Conservation (phyloP, 1,284 basidiomycete species). For the Cronartium quercuum region DNA sequence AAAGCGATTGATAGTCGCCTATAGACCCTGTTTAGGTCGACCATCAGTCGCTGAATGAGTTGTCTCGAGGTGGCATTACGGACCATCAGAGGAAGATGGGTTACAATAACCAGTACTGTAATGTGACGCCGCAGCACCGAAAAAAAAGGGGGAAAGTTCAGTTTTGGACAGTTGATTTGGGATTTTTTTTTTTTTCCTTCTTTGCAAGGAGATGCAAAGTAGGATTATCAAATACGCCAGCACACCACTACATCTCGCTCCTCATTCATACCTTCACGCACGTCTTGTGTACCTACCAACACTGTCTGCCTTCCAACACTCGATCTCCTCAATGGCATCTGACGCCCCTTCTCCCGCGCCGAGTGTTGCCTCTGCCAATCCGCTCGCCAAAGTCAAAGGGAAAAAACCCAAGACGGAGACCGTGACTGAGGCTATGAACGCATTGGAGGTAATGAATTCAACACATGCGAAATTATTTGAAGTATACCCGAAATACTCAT, state of each 20-base stretch:
- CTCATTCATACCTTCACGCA: background rate
- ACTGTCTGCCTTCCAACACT: background rate
- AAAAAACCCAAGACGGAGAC: constrained; percentile 16
- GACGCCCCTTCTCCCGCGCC: background rate
- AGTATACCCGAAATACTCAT: background rate
- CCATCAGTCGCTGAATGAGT: too few relatives aligned
- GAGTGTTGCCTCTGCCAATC: background rate
- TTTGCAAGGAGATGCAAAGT: background rate
- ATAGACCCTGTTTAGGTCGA: too few relatives aligned
- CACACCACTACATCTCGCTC: background rate
- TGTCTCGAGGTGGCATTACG: too few relatives aligned
- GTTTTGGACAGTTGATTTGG: too few relatives aligned
- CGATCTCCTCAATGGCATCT: constrained; percentile 1
- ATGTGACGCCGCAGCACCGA: too few relatives aligned
- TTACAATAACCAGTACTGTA: too few relatives aligned
- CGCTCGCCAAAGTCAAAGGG: background rate
- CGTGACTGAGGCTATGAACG: constrained; percentile 5
- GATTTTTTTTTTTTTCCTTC: too few relatives aligned
- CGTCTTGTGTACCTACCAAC: background rate
- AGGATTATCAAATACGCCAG: background rate
- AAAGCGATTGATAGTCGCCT: too few relatives aligned
- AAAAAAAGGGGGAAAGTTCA: too few relatives aligned
- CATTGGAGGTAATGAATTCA: constrained; percentile 1
- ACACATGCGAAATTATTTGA: background rate
- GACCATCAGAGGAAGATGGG: too few relatives aligned